phyloP scores from a whole-genome alignment of 2,329 filamentous ascomycete genomes.

The Ceratocystis huliohia region DNA sequence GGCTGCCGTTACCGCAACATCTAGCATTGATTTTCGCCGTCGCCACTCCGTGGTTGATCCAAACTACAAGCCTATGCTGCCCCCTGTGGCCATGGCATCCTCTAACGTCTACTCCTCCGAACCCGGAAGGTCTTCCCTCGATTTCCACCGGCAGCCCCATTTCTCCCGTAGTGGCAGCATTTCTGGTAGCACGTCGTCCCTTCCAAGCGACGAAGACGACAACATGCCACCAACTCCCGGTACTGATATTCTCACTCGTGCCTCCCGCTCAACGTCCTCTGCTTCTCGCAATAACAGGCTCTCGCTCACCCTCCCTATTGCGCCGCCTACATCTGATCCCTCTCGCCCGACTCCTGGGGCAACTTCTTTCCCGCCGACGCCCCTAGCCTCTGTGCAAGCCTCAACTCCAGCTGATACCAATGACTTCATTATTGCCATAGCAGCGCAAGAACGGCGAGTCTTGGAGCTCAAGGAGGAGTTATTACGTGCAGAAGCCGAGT shows the following conservation, averaged over 20 bases:
- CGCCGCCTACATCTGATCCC: constrained; percentile 39
- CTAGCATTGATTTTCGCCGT: constrained; percentile 16
- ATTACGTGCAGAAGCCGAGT: constrained; percentile 63
- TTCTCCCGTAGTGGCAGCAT: constrained; percentile 19
- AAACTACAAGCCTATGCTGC: constrained; percentile 11
- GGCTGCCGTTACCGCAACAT: constrained; percentile 15
- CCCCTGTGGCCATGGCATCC: constrained; percentile 21
- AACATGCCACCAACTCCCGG: constrained; percentile 30
- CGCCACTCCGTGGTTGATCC: constrained; percentile 19
- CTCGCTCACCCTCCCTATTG: constrained; percentile 50
- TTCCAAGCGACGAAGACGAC: constrained; percentile 24
- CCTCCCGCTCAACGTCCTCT: constrained; percentile 40
- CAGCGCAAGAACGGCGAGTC: constrained; percentile 80
- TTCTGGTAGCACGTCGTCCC: constrained; percentile 19
- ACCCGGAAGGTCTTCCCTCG: constrained; percentile 12
- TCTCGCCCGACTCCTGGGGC: constrained; percentile 37
- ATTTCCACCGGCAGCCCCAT: constrained; percentile 16
- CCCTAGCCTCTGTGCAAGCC: constrained; percentile 34
- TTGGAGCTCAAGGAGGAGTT: constrained; percentile 86
- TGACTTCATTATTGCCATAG: constrained; percentile 76
- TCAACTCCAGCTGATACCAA: constrained; percentile 38
- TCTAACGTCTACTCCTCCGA: constrained; percentile 18
- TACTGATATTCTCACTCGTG: constrained; percentile 34
- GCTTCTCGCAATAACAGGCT: constrained; percentile 45
- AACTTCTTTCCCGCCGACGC: constrained; percentile 31